phyloP scores from a whole-genome alignment of 2,329 filamentous ascomycete species.

The Colletotrichum eleusines region DNA sequence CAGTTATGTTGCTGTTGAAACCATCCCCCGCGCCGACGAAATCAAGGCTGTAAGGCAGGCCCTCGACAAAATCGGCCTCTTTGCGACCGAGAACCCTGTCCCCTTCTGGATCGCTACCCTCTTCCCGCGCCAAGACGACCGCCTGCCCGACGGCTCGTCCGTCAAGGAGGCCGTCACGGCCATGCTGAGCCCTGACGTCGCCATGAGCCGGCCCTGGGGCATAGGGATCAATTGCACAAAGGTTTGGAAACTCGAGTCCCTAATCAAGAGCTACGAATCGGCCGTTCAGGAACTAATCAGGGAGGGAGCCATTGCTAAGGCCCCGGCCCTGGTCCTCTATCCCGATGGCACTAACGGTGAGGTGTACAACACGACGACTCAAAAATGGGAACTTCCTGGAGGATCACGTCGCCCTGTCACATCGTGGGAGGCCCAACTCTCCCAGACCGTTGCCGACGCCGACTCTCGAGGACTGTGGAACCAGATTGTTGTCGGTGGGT shows the following conservation, averaged over 20 bases:
- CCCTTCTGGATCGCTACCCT: constrained; percentile 74
- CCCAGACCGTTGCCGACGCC: constrained; percentile 54
- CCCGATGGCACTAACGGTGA: constrained; percentile 78
- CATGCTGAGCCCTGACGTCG: constrained; percentile 52
- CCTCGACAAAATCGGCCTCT: constrained; percentile 46
- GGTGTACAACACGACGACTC: constrained; percentile 73
- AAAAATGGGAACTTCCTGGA: constrained; percentile 67
- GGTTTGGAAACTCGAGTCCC: constrained; percentile 68
- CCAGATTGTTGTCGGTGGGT: constrained; percentile 64
- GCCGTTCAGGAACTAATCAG: constrained; percentile 55
- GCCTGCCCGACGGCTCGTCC: constrained; percentile 67
- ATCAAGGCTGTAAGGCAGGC: constrained; percentile 67
- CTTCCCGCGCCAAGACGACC: constrained; percentile 66
- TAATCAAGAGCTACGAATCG: constrained; percentile 68
- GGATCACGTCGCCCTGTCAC: constrained; percentile 43
- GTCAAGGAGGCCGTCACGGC: constrained; percentile 51
- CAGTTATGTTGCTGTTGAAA: constrained; percentile 73
- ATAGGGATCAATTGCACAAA: constrained; percentile 79
- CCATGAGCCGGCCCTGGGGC: constrained; percentile 63
- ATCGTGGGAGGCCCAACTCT: constrained; percentile 62
- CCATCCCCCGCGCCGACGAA: constrained; percentile 73
- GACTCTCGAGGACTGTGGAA: constrained; percentile 55
- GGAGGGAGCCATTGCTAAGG: constrained; percentile 50
- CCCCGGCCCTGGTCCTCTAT: constrained; percentile 72
- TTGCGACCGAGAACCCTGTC: constrained; percentile 48